Conservation (phyloP, 2,329 filamentous ascomycete genomes). For the Clonostachys rosea region DNA sequence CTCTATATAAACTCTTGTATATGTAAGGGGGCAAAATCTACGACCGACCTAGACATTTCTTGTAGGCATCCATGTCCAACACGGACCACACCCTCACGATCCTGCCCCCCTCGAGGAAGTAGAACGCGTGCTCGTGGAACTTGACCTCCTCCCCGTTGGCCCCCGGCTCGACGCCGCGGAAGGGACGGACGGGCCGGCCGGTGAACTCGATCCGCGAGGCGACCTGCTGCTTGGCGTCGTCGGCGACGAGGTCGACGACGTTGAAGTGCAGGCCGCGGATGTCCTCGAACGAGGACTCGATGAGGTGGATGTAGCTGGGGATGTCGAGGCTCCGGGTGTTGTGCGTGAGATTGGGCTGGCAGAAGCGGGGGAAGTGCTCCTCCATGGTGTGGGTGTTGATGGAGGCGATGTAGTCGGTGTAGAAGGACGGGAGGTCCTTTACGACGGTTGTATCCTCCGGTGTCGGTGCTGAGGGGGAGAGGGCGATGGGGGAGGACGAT, state of each 20-base stretch:
- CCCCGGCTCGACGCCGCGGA: slow-evolving; percentile 15
- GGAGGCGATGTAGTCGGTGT: slow-evolving; percentile 19
- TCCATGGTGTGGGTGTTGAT: slow-evolving; percentile 21
- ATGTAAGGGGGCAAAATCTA: not conserved
- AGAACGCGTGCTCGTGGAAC: slow-evolving; percentile 26
- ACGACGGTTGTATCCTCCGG: no score
- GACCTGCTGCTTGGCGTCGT: slow-evolving; percentile 20
- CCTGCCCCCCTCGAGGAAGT: slow-evolving; percentile 21
- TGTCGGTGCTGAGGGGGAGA: not conserved
- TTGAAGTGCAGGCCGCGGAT: slow-evolving; percentile 17
- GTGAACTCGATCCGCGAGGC: slow-evolving; percentile 21
- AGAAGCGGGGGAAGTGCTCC: slow-evolving; percentile 14
- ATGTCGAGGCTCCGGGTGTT: slow-evolving; percentile 16
- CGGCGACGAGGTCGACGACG: slow-evolving; percentile 18
- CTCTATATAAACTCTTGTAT: not conserved
- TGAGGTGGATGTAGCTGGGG: slow-evolving; percentile 17
- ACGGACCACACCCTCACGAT: slow-evolving; percentile 24
- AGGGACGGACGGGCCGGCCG: slow-evolving; percentile 16
- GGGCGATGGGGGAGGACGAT: not conserved
- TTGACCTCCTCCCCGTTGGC: slow-evolving; percentile 15
- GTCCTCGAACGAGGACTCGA: slow-evolving; percentile 16
- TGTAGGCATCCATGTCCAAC: slow-evolving; percentile 19
- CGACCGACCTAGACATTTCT: not conserved
- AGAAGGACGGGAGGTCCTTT: slow-evolving; percentile 4
- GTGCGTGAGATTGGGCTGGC: slow-evolving; percentile 17